A percentile compares a stretch with the other conserved stretches of the same genome.
These are phyloP conservation scores for Aspergillus awamori DNA, from an alignment of 2,329 filamentous ascomycete species.

Conservation along the genomic window DNA sequence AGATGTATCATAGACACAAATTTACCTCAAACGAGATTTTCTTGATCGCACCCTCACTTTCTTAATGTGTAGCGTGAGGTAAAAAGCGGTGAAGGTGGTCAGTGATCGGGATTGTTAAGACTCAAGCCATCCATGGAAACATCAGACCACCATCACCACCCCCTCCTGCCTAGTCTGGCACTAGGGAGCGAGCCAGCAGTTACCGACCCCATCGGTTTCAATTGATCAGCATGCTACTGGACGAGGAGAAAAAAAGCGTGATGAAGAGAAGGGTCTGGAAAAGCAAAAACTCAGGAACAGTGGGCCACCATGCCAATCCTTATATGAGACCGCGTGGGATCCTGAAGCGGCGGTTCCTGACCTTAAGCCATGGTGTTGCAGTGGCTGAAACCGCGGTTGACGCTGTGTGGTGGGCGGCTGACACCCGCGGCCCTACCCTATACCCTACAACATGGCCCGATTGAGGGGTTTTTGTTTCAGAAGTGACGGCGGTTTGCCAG, in stretches of 20 bases:
- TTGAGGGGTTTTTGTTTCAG: not conserved
- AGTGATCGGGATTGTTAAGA: not conserved
- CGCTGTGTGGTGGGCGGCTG: not conserved
- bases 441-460: conserved; percentile 24
- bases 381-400: conserved; percentile 23
- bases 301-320: conserved; percentile 12
- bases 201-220: not conserved
- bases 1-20: not conserved
- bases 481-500: not conserved
- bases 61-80: not conserved
- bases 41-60: not conserved
- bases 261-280: not conserved
- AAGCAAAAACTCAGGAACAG: conserved; percentile 12
- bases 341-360: conserved; percentile 23
- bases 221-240: conserved; percentile 5
- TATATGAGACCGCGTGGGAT: conserved; percentile 2
- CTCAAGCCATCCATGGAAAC: not conserved
- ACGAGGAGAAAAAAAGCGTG: not conserved
- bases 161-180: conserved; percentile 3
- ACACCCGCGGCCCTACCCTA: conserved; percentile 29
- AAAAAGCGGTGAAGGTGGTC: not conserved
- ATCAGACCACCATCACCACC: conserved; percentile 2
- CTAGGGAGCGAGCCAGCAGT: not conserved
- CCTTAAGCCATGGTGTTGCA: conserved; percentile 20
- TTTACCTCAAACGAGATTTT: not conserved